Evolutionary conservation across 805 yeast genomes (phyloP).

Genomic region (Zygotorulaspora florentina): DNA sequence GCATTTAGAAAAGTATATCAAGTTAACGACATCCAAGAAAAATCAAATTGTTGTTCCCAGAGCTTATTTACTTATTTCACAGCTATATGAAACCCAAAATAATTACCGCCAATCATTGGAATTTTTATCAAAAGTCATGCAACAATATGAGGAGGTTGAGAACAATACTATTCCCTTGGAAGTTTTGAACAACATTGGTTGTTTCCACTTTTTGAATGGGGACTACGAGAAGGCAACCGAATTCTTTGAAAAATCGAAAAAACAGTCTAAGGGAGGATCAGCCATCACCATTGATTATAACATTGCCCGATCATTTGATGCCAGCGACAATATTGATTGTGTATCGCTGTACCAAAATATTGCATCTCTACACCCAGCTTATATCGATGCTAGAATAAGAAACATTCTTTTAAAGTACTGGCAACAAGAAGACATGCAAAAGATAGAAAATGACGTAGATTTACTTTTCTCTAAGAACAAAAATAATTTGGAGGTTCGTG

Average conservation of each 20-base stretch:
- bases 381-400: slow-evolving; percentile 72
- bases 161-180: slow-evolving; percentile 45
- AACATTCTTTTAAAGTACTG: slow-evolving; percentile 57
- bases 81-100: slow-evolving; percentile 63
- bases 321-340: slow-evolving; percentile 29
- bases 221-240: slow-evolving; percentile 54
- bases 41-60: slow-evolving; percentile 58
- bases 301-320: slow-evolving; percentile 69
- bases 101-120: slow-evolving; percentile 59
- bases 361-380: slow-evolving; percentile 59
- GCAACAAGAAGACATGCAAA: slow-evolving; percentile 36
- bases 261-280: slow-evolving; percentile 26
- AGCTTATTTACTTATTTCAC: slow-evolving; percentile 66
- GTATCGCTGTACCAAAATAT: slow-evolving; percentile 47
- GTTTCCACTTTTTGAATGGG: slow-evolving; percentile 64
- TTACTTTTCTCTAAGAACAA: slow-evolving; percentile 50
- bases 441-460: slow-evolving; percentile 50
- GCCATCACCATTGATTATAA: slow-evolving; percentile 58
- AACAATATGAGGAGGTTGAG: slow-evolving; percentile 38
- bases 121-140: slow-evolving; percentile 58
- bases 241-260: slow-evolving; percentile 48
- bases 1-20: slow-evolving; percentile 65
- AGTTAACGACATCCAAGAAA: slow-evolving; percentile 49
- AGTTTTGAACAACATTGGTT: slow-evolving; percentile 80
- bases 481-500: slow-evolving; percentile 74